Percentiles rank a stretch among this genome's conserved stretches.
Conservation (phyloP, 2,329 filamentous ascomycete genomes). For the Teratosphaeria viscida region DNA sequence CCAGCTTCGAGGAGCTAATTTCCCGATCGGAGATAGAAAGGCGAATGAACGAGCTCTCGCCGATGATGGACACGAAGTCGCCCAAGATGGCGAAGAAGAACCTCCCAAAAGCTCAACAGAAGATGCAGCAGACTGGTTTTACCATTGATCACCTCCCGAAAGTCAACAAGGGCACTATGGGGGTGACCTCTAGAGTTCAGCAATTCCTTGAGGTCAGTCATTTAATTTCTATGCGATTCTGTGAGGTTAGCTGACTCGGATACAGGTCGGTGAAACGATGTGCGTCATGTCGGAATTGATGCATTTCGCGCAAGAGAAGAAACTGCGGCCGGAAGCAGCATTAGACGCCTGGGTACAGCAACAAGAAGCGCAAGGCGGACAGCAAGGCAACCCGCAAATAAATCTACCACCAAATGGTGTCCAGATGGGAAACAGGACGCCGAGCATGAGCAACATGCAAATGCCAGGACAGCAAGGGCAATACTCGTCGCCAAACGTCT, state of each 20-base stretch:
- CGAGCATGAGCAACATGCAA: slow-evolving; percentile 25
- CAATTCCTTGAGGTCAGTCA: slow-evolving; percentile 50
- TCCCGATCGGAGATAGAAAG: slow-evolving; percentile 51
- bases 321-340: slow-evolving; percentile 45
- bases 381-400: slow-evolving; percentile 31
- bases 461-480: slow-evolving; percentile 16
- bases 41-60: slow-evolving; percentile 36
- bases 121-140: slow-evolving; percentile 34
- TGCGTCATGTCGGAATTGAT: slow-evolving; percentile 54
- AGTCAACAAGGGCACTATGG: slow-evolving; percentile 40
- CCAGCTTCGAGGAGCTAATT: slow-evolving; percentile 71
- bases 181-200: slow-evolving; percentile 47
- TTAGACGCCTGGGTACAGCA: slow-evolving; percentile 42
- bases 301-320: slow-evolving; percentile 44
- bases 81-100: slow-evolving; percentile 47
- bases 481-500: slow-evolving; percentile 50
- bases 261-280: slow-evolving; percentile 54
- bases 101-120: slow-evolving; percentile 25
- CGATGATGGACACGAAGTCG: slow-evolving; percentile 32
- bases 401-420: slow-evolving; percentile 34
- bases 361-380: slow-evolving; percentile 24
- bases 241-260: slow-evolving; percentile 1
- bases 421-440: slow-evolving; percentile 20
- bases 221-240: background rate
- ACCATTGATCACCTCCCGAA: slow-evolving; percentile 35